These are phyloP conservation scores for Capsicum chinense DNA, from an alignment of 257 asterid species.

Conservation along the genomic window DNA sequence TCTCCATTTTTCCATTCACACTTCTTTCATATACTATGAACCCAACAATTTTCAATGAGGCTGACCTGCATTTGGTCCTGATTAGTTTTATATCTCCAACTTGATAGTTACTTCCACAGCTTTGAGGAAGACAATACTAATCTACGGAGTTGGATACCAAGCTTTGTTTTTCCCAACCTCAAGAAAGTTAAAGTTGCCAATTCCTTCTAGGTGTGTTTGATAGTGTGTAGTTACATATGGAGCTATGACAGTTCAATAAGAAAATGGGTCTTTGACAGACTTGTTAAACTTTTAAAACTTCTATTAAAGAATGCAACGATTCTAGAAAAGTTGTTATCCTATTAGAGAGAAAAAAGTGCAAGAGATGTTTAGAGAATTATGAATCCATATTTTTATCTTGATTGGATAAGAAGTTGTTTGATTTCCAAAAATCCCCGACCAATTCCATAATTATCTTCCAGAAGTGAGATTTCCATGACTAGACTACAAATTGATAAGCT, in stretches of 20 bases:
- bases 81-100: not conserved
- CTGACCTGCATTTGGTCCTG: not conserved
- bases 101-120: not conserved
- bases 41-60: not conserved
- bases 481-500: not conserved
- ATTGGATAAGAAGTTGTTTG: not conserved
- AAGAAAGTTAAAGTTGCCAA: not conserved
- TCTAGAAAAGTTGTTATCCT: too few relatives aligned
- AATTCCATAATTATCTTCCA: not conserved
- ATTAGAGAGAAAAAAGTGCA: too few relatives aligned
- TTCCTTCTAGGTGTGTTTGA: not conserved
- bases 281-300: too few relatives aligned
- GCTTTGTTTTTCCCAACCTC: not conserved
- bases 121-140: not conserved
- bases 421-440: not conserved
- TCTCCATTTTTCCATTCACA: too few relatives aligned
- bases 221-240: too few relatives aligned
- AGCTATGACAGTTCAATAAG: not conserved
- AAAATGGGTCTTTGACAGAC: not conserved
- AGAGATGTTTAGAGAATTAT: too few relatives aligned
- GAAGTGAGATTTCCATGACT: not conserved
- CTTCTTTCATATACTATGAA: too few relatives aligned
- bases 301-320: too few relatives aligned
- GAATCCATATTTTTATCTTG: not conserved
- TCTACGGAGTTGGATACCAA: not conserved